Evolutionary conservation across 2,329 filamentous ascomycete species (phyloP).

Genomic region (Fusarium sp.): DNA sequence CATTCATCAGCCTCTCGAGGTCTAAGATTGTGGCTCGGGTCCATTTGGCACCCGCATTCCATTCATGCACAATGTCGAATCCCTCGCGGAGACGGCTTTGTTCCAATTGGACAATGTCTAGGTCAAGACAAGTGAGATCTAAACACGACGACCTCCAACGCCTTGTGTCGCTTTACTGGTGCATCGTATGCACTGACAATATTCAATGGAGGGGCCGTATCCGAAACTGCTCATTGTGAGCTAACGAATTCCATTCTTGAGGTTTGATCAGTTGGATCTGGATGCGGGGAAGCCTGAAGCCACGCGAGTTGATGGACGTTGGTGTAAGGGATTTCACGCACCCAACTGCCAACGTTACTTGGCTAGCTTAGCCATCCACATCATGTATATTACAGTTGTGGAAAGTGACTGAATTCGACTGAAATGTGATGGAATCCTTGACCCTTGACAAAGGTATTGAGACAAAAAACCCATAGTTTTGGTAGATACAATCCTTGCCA

Average conservation of each 20-base stretch:
- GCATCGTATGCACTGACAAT: conserved; percentile 13
- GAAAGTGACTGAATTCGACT: conserved; percentile 12
- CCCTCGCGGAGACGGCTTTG: conserved; percentile 25
- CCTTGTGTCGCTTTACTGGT: conserved; percentile 7
- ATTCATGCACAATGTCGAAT: conserved; percentile 40
- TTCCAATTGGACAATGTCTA: conserved; percentile 43
- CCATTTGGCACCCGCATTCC: conserved; percentile 29
- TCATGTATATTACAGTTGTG: background rate
- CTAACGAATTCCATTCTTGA: background rate
- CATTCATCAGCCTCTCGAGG: conserved; percentile 17
- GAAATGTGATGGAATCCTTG: conserved; percentile 18
- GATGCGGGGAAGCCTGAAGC: conserved; percentile 34
- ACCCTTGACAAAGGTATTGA: background rate
- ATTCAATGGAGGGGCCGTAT: conserved; percentile 2
- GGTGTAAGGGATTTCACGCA: conserved; percentile 18
- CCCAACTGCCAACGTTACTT: conserved; percentile 9
- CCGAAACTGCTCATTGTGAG: background rate
- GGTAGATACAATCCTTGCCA: conserved; percentile 1
- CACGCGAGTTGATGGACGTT: conserved; percentile 27
- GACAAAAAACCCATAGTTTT: conserved; percentile 1
- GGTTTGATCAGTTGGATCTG: background rate
- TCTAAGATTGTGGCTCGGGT: conserved; percentile 13
- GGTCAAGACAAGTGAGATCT: conserved; percentile 28
- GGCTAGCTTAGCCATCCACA: background rate
- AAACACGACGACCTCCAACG: conserved; percentile 15